Conservation (phyloP, 768 basidiomycete species). For the Tylopilus rubrobrunneus region DNA sequence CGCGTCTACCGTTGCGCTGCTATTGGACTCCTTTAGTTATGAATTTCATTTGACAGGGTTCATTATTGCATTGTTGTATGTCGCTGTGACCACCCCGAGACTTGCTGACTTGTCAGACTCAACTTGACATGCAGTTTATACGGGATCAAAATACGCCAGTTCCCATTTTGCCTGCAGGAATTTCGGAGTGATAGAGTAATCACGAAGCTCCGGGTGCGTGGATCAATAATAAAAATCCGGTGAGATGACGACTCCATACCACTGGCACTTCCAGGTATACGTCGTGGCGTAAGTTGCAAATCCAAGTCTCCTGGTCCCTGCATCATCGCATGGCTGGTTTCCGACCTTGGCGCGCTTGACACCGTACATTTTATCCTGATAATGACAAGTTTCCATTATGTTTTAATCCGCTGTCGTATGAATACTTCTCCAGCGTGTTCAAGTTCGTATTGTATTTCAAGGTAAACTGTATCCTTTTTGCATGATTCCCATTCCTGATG, state of each 20-base stretch:
- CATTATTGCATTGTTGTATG: conserved; percentile 2
- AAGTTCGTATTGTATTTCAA: not conserved
- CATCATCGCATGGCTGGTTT: not conserved
- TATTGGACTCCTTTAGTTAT: too few relatives aligned
- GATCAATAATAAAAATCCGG: not conserved
- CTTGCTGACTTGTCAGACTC: too few relatives aligned
- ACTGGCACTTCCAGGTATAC: conserved; percentile 6
- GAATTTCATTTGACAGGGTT: not conserved
- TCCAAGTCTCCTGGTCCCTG: not conserved
- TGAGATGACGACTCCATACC: not conserved
- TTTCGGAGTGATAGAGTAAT: conserved; percentile 3
- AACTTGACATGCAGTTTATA: not conserved
- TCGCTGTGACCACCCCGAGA: not conserved
- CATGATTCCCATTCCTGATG: not conserved
- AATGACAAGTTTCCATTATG: not conserved
- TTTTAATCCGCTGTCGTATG: not conserved
- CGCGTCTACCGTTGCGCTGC: not conserved
- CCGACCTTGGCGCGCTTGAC: conserved; percentile 2
- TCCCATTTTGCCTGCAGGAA: conserved; percentile 2
- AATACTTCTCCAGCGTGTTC: not conserved
- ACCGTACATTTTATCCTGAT: not conserved
- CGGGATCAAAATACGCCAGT: conserved; percentile 7
- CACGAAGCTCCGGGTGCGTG: conserved; percentile 2
- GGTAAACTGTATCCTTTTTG: not conserved
- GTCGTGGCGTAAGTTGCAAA: conserved; percentile 1